Conservation (phyloP, 345 rosid genomes). For the Eucalyptus sp. region DNA sequence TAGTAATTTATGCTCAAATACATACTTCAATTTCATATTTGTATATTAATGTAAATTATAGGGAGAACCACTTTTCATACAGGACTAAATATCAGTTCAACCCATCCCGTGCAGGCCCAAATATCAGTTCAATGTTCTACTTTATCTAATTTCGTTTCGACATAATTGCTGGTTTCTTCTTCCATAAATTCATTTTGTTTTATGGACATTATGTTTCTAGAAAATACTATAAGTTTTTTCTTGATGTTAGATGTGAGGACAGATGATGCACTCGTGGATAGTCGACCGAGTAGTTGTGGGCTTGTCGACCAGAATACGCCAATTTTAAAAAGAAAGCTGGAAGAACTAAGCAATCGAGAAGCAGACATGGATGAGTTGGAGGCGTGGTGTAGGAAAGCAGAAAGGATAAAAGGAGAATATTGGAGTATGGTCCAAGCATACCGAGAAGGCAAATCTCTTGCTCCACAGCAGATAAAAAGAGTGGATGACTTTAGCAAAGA, state of each 20-base stretch:
- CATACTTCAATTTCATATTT: neutral
- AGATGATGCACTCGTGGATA: neutral
- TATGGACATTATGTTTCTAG: neutral
- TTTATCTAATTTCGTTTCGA: neutral
- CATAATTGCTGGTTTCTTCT: neutral
- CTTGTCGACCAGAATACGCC: neutral
- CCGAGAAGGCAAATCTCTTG: too few species aligned
- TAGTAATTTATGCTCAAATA: neutral
- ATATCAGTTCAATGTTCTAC: neutral
- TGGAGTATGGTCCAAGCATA: too few species aligned
- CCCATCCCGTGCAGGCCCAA: neutral
- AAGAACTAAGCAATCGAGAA: neutral
- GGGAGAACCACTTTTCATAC: neutral
- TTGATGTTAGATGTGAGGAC: neutral
- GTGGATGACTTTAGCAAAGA: neutral
- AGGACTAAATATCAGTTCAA: neutral
- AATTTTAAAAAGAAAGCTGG: neutral
- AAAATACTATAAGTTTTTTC: neutral
- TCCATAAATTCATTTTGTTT: neutral
- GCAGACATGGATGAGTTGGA: too few species aligned
- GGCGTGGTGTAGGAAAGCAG: too few species aligned
- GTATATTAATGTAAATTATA: neutral
- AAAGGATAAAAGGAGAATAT: too few species aligned
- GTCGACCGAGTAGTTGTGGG: fast-evolving
- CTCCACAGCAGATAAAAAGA: too few species aligned